Evolutionary conservation across 305 asterid species (phyloP).

Genomic region (Fraxinus dipetala): DNA sequence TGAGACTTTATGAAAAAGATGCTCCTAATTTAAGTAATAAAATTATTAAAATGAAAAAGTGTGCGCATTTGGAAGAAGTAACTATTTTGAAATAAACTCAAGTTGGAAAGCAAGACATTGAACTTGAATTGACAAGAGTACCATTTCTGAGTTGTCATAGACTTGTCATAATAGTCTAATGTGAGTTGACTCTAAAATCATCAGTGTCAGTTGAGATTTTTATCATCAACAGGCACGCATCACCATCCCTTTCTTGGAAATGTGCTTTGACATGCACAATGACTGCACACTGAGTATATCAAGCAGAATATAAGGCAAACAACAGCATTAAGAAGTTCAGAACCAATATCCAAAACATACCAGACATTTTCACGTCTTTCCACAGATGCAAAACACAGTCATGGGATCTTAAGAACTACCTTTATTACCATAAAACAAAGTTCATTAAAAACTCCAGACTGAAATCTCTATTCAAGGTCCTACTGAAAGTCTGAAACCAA

Average conservation of each 20-base stretch:
- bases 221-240: background rate
- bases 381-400: background rate
- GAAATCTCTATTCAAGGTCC: background rate
- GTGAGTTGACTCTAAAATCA: background rate
- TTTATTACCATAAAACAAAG: background rate
- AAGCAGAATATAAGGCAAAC: background rate
- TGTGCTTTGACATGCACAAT: background rate
- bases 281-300: background rate
- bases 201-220: background rate
- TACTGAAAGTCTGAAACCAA: background rate
- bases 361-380: background rate
- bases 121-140: background rate
- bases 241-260: background rate
- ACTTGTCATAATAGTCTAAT: background rate
- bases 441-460: background rate
- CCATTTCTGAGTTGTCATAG: background rate
- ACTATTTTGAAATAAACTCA: background rate
- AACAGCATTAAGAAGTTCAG: background rate
- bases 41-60: background rate
- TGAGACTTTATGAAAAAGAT: background rate
- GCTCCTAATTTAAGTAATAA: background rate
- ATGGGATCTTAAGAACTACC: background rate
- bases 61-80: background rate
- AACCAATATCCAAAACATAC: background rate
- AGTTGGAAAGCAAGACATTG: background rate